Evolutionary conservation across 176 grass and related monocot species (phyloP), one percentile per base, ranked within the genome.

Genomic region (Cenchrus americanus): DNA sequence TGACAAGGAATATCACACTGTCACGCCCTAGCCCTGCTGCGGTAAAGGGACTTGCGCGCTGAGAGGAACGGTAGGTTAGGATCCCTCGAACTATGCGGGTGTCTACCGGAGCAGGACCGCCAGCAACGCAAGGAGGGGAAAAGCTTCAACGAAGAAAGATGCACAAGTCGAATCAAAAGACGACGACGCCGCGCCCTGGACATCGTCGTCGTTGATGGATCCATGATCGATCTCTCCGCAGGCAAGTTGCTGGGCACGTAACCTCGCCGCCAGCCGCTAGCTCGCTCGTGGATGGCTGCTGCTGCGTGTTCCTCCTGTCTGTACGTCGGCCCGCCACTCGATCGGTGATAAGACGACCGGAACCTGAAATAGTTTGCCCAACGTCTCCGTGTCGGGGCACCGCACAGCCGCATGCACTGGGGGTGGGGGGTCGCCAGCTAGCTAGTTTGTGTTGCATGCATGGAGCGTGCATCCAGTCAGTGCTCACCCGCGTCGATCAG

Each of bases 71-170:
- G 84, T 78, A 73, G 84, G 83, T 67, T 78, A 82, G 82, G 17
- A 85, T 81, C 83, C 65, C 55, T 82, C 3, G 75, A 80, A 90
- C 84, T 90, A 75, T 90, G 88, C 80, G 4, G 21, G n/a, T 67
- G 68, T 90, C 86, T 69, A 80, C 74, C 50, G 27, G 32, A 83
- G 86, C 86, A 92, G 90, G 86, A 75, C 51, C 59, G 7, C 69
- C 46, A 72, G 69, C 69, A 50, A 15, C 10, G 82, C 41, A n/a
- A 15, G 2, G 11, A 0, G 0, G 7, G 57, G 80, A 89, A 21
- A 18, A 1, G 24, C 54, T 17, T 2, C 14, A 8, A 2, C 6
- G 46, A 73, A 75, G 34, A 37, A 37, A 84, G 60, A 58, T 46
- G 65, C 66, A 22, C 80, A 63, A 55, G 78, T 60, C 40, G 85